These are phyloP conservation scores for Micromonas pusilla DNA, from an alignment of 139 green algal species.

Conservation along the genomic window DNA sequence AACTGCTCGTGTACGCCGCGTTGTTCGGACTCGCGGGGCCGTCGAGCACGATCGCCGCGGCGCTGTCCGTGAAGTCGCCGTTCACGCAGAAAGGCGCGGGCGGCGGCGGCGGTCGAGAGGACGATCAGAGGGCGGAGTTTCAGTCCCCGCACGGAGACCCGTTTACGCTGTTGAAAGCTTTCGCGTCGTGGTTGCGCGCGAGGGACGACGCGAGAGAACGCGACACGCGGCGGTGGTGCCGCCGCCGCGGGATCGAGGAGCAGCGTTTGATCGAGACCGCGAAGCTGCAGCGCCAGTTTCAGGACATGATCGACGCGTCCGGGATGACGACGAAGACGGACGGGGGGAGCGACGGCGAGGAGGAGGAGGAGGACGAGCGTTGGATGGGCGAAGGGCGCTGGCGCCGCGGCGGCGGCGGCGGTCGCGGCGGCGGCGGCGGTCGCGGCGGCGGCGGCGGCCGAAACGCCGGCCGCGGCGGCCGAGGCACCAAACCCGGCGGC, in stretches of 20 bases:
- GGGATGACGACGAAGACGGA: background rate
- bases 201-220: background rate
- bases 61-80: slow-evolving; percentile 22
- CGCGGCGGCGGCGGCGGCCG: background rate
- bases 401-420: background rate
- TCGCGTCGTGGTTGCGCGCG: background rate
- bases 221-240: background rate
- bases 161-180: slow-evolving; percentile 17
- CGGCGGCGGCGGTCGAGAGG: background rate
- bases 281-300: slow-evolving; percentile 18
- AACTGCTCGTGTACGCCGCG: slow-evolving; percentile 60
- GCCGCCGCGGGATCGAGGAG: slow-evolving; percentile 8
- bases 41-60: slow-evolving; percentile 13
- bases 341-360: too few relatives aligned
- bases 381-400: too few relatives aligned
- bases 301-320: background rate
- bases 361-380: background rate
- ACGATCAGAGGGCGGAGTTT: background rate
- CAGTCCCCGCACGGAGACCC: slow-evolving; percentile 16
- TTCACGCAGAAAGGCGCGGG: background rate
- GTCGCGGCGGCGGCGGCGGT: background rate
- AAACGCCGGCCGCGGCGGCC: background rate
- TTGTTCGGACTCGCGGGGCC: slow-evolving; percentile 52
- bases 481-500: background rate
- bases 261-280: slow-evolving; percentile 13